phyloP scores from a whole-genome alignment of 208 protist genomes.

The Trypanosoma theileri region DNA sequence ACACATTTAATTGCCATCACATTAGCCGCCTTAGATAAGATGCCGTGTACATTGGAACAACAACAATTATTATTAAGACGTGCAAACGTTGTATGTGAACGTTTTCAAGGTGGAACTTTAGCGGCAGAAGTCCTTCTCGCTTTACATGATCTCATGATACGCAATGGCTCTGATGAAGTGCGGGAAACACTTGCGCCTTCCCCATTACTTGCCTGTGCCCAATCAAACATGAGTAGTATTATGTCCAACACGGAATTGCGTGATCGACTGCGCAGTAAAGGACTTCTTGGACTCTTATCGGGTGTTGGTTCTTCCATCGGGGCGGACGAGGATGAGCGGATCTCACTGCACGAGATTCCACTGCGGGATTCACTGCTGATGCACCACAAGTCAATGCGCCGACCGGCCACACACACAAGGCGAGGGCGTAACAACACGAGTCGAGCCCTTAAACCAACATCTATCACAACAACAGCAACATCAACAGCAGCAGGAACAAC shows the following conservation, averaged over 20 bases:
- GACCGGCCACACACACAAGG: background rate
- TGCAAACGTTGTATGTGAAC: slow-evolving; percentile 18
- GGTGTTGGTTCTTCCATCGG: slow-evolving; percentile 13
- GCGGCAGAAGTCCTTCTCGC: slow-evolving; percentile 50
- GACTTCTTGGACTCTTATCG: slow-evolving; percentile 19
- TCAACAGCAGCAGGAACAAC: background rate
- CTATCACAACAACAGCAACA: background rate
- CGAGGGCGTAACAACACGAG: background rate
- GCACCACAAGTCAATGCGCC: slow-evolving; percentile 21
- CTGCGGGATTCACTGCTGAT: slow-evolving; percentile 28
- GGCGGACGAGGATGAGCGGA: slow-evolving; percentile 1
- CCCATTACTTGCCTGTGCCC: slow-evolving; percentile 14
- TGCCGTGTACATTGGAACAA: slow-evolving; percentile 21
- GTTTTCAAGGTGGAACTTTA: slow-evolving; percentile 21
- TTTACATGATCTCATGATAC: slow-evolving; percentile 30
- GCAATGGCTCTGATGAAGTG: background rate
- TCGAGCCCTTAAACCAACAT: slow-evolving; percentile 23
- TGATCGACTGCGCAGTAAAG: slow-evolving; percentile 25
- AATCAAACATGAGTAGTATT: slow-evolving; percentile 14
- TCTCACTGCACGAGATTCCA: slow-evolving; percentile 7
- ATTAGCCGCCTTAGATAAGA: slow-evolving; percentile 20
- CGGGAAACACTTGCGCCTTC: slow-evolving; percentile 18
- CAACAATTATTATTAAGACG: slow-evolving; percentile 17
- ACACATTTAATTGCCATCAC: slow-evolving; percentile 26
- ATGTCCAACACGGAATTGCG: slow-evolving; percentile 27